These are phyloP conservation scores for Monosiga brevicollis DNA, from an alignment of 78 protist species.

Conservation along the genomic window DNA sequence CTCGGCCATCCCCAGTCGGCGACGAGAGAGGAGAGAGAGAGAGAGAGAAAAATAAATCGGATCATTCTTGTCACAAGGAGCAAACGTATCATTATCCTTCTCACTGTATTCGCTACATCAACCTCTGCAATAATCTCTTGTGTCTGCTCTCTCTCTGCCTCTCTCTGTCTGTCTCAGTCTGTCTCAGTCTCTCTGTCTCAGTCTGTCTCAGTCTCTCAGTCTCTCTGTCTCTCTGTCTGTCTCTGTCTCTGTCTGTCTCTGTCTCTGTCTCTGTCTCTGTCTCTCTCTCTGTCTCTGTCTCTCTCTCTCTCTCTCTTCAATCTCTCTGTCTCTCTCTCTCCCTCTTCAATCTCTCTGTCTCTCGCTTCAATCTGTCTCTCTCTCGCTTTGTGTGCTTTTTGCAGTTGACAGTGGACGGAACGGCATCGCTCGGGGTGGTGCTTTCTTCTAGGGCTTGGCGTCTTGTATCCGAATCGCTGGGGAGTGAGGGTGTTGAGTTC, in stretches of 20 bases:
- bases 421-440: too few species aligned
- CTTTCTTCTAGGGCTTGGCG: too few species aligned
- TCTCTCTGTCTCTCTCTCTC: too few species aligned
- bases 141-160: too few species aligned
- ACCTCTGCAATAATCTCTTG: too few species aligned
- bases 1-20: too few species aligned
- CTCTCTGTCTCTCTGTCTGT: constrained; percentile 1
- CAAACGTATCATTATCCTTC: not conserved
- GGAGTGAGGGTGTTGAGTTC: not conserved
- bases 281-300: constrained; percentile 1
- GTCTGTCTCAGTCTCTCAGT: not conserved
- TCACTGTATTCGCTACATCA: not conserved
- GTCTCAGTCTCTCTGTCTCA: not conserved
- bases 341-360: too few species aligned
- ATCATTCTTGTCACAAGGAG: not conserved
- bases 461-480: not conserved
- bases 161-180: too few species aligned
- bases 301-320: too few species aligned
- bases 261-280: constrained; percentile 1
- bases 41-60: too few species aligned
- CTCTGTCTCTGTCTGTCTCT: constrained; percentile 1
- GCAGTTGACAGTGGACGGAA: not conserved
- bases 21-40: too few species aligned
- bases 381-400: not conserved
- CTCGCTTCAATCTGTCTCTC: too few species aligned